Conservation (phyloP, 192 early-diverging fungal species). For the Bifiguratus adelaidae region DNA sequence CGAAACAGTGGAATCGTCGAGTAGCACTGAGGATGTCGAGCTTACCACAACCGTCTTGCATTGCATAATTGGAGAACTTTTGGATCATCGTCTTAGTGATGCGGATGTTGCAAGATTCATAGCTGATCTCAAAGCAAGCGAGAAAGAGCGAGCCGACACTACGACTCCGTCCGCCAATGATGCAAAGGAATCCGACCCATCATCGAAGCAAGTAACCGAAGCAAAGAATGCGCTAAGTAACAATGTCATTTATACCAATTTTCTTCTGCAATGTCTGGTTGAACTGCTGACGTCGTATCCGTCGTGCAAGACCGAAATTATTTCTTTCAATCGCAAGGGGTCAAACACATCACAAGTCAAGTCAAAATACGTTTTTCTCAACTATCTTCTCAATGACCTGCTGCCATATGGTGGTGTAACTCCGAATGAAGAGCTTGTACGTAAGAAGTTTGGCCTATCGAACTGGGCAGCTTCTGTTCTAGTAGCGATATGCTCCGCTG, state of each 20-base stretch:
- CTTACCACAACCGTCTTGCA: no score
- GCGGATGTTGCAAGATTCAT: no score
- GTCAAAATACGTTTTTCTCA: conserved; percentile 35
- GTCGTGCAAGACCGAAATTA: conserved; percentile 62
- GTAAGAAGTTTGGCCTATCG: conserved; percentile 50
- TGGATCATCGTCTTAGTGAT: no score
- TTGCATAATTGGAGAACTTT: no score
- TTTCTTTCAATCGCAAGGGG: conserved; percentile 29
- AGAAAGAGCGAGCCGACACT: conserved; percentile 15
- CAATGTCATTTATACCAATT: conserved; percentile 58
- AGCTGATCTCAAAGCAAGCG: no score
- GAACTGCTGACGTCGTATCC: conserved; percentile 86
- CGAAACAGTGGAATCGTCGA: conserved; percentile 7
- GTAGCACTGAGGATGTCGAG: conserved; percentile 8
- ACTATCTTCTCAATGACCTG: conserved; percentile 55
- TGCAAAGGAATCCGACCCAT: no score
- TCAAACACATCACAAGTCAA: conserved; percentile 30
- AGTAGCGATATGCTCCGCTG: conserved; percentile 43
- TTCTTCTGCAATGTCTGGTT: conserved; percentile 75
- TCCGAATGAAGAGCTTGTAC: conserved; percentile 28
- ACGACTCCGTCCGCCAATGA: no score
- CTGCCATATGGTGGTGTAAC: conserved; percentile 39
- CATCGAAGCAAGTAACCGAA: no score
- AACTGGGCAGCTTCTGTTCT: conserved; percentile 58
- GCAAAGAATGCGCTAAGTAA: no score